Conservation (phyloP, 2,329 filamentous ascomycete species). For the Nothophoma quercina region DNA sequence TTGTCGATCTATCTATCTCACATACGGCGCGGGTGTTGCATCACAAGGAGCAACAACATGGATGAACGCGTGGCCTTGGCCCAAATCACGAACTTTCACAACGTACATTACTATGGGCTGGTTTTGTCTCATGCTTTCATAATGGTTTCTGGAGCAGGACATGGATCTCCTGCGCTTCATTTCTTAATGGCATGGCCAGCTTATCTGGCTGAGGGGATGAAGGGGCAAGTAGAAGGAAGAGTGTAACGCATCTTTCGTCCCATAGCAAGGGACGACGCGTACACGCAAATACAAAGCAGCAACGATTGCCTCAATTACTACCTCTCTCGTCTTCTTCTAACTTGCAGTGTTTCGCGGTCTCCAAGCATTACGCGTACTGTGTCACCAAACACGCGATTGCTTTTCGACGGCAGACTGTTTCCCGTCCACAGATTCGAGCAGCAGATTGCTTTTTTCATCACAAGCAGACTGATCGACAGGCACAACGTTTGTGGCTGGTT, state of each 20-base stretch:
- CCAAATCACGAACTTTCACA: slow-evolving; percentile 17
- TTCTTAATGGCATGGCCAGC: slow-evolving; percentile 11
- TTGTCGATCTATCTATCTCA: slow-evolving; percentile 2
- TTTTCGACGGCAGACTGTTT: not conserved
- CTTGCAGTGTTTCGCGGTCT: not conserved
- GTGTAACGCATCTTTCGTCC: slow-evolving; percentile 7
- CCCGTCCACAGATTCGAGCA: not conserved
- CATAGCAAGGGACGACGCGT: slow-evolving; percentile 6
- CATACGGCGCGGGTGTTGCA: slow-evolving; percentile 15
- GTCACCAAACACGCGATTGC: not conserved
- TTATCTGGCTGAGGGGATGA: slow-evolving; percentile 1
- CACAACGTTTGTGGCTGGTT: slow-evolving; percentile 7
- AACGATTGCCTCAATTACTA: slow-evolving; percentile 6
- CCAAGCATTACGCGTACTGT: not conserved
- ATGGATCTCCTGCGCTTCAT: slow-evolving; percentile 8
- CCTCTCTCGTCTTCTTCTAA: not conserved
- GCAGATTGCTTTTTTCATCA: not conserved
- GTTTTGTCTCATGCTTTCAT: slow-evolving; percentile 18
- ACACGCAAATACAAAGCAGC: slow-evolving; percentile 15
- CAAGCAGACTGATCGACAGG: not conserved
- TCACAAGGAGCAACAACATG: slow-evolving; percentile 13
- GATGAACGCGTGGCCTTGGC: slow-evolving; percentile 11
- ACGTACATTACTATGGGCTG: slow-evolving; percentile 19
- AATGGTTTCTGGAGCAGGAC: slow-evolving; percentile 12
- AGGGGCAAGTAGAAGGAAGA: slow-evolving; percentile 13